phyloP scores from a whole-genome alignment of 1,139 yeast genomes.

The Kazachstania sp. region DNA sequence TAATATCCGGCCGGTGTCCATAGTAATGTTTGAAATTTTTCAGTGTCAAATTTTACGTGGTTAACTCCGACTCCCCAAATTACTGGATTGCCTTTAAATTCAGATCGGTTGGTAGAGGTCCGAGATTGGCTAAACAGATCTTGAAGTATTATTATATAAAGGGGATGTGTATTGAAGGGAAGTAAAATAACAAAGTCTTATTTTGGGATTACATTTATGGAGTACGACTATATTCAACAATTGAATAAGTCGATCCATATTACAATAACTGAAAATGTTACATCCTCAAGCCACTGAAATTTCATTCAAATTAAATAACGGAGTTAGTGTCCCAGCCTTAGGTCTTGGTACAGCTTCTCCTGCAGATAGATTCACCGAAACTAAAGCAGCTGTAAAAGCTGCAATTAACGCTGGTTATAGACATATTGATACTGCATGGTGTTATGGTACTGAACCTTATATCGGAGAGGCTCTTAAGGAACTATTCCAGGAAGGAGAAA shows the following conservation, averaged over 20 bases:
- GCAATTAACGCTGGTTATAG: constrained; percentile 45
- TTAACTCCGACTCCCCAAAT: background rate
- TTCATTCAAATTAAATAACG: constrained; percentile 40
- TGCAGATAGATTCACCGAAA: constrained; percentile 29
- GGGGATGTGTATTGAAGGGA: too few relatives aligned
- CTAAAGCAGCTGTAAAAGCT: constrained; percentile 37
- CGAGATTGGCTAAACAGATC: background rate
- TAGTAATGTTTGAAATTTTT: too few relatives aligned
- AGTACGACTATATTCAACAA: background rate
- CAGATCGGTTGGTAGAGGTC: background rate
- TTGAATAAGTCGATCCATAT: background rate
- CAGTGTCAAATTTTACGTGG: background rate
- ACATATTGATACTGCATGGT: constrained; percentile 50
- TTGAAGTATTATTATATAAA: background rate
- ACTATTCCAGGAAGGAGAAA: constrained; percentile 39
- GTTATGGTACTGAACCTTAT: constrained; percentile 43
- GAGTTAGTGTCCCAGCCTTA: constrained; percentile 45
- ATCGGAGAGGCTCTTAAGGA: constrained; percentile 46
- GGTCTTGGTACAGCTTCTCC: constrained; percentile 54
- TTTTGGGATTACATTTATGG: background rate
- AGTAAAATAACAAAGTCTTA: too few relatives aligned
- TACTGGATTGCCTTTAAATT: too few relatives aligned
- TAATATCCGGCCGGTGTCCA: background rate
- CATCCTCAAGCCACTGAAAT: constrained; percentile 30
- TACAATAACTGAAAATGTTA: constrained; percentile 8